phyloP scores from a whole-genome alignment of 495 filamentous ascomycete genomes.

The Neurospora sp. region DNA sequence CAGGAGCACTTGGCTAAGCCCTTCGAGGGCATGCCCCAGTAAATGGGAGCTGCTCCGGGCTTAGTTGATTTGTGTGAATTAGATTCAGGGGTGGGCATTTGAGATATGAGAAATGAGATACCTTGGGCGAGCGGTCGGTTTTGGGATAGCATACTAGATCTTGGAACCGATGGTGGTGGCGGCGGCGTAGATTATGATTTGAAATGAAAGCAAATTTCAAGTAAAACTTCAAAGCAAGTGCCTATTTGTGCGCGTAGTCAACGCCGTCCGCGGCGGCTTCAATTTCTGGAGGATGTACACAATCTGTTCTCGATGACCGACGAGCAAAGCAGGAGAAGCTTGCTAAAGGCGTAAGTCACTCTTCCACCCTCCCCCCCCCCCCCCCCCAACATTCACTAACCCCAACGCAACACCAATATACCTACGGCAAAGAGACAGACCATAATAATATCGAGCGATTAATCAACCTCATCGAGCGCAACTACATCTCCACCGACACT shows the following conservation, averaged over 20 bases:
- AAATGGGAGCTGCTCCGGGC: constrained; percentile 8
- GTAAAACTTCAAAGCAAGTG: background rate
- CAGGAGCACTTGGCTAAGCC: constrained; percentile 50
- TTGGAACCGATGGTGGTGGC: background rate
- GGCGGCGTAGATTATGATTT: background rate
- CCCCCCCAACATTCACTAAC: too few relatives aligned
- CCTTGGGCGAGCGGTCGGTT: background rate
- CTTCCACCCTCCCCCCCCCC: too few relatives aligned
- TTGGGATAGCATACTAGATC: background rate
- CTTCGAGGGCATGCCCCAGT: constrained; percentile 53
- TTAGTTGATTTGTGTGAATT: background rate
- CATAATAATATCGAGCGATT: too few relatives aligned
- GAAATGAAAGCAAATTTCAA: background rate
- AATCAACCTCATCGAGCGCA: constrained; percentile 28
- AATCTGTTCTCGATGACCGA: constrained; percentile 25
- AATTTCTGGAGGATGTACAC: constrained; percentile 21
- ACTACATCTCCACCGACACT: constrained; percentile 44
- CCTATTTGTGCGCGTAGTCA: too few relatives aligned
- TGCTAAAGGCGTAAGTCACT: constrained; percentile 15
- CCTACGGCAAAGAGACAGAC: background rate
- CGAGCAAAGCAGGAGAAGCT: constrained; percentile 17
- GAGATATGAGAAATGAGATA: background rate
- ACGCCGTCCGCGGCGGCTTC: too few relatives aligned
- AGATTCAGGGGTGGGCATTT: background rate
- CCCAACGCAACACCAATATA: too few relatives aligned